A percentile compares a stretch with the other conserved stretches of the same genome.
These are phyloP conservation scores for Cladosporium sp. DNA, from an alignment of 2,329 filamentous ascomycete species.

Conservation along the genomic window DNA sequence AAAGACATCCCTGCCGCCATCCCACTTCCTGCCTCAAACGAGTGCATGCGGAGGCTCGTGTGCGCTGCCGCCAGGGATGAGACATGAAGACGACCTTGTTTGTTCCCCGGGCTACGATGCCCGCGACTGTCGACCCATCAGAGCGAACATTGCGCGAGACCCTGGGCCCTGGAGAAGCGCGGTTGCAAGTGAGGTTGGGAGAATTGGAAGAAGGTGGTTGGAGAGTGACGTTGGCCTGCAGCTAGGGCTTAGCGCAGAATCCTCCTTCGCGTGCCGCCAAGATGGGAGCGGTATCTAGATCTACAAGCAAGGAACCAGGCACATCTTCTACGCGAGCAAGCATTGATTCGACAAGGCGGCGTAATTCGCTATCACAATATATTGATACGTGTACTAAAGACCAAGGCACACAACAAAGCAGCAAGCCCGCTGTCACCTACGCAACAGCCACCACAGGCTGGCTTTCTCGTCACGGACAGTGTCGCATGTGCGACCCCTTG, in stretches of 20 bases:
- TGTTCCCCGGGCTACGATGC: not conserved
- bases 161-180: slow-evolving; percentile 8
- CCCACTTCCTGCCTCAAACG: slow-evolving; percentile 3
- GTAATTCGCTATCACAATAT: not conserved
- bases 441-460: slow-evolving; percentile 9
- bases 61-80: slow-evolving; percentile 9
- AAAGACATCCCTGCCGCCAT: slow-evolving; percentile 13
- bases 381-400: not conserved
- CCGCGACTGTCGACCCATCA: not conserved
- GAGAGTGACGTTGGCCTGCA: slow-evolving; percentile 13
- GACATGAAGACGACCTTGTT: slow-evolving; percentile 16
- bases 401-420: not conserved
- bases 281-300: slow-evolving; percentile 3
- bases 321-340: slow-evolving; percentile 3
- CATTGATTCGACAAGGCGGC: not conserved
- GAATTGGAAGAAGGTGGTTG: slow-evolving; percentile 12
- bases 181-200: slow-evolving; percentile 17
- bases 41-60: slow-evolving; percentile 10
- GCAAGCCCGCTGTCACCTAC: slow-evolving; percentile 1
- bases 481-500: slow-evolving; percentile 15
- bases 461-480: not conserved
- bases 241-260: slow-evolving; percentile 15
- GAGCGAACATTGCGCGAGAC: not conserved
- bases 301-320: slow-evolving; percentile 16
- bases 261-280: slow-evolving; percentile 12